phyloP scores from a whole-genome alignment of 148 eudicot species.

The Rhododendron ferrugineum region DNA sequence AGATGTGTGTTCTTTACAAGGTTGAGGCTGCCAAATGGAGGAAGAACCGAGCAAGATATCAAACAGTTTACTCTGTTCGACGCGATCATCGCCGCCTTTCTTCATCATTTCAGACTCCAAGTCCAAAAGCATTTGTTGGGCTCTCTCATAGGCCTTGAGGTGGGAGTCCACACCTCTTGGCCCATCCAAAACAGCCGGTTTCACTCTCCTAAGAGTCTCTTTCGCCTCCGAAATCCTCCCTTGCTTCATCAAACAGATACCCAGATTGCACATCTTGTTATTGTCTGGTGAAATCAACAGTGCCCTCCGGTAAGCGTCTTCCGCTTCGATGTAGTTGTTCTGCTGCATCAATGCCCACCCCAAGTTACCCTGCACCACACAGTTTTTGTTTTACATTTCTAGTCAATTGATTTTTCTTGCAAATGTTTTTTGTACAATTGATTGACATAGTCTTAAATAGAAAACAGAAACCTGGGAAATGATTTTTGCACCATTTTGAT shows the following conservation, averaged over 20 bases:
- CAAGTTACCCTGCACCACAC: conserved; percentile 69
- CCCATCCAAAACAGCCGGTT: conserved; percentile 70
- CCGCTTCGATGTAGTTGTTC: conserved; percentile 83
- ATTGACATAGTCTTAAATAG: not conserved
- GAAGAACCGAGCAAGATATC: conserved; percentile 77
- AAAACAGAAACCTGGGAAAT: not conserved
- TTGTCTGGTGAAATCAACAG: conserved; percentile 79
- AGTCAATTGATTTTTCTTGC: not conserved
- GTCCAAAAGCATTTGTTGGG: conserved; percentile 86
- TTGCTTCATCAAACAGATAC: conserved; percentile 93
- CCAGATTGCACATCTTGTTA: conserved; percentile 95
- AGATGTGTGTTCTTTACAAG: conserved; percentile 57
- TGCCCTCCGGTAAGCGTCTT: conserved; percentile 90
- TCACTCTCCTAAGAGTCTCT: conserved; percentile 65
- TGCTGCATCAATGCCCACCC: conserved; percentile 99
- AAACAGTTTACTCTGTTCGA: conserved; percentile 71
- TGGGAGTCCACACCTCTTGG: conserved; percentile 92
- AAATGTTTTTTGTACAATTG: not conserved
- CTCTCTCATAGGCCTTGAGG: conserved; percentile 94
- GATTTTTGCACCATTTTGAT: not conserved
- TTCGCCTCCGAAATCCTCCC: conserved; percentile 85
- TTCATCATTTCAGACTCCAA: conserved; percentile 84
- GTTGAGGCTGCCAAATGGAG: conserved; percentile 96
- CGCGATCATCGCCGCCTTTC: conserved; percentile 54
- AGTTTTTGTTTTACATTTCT: not conserved